Percentiles rank a stretch among this genome's conserved stretches.
Evolutionary conservation across 2,329 filamentous ascomycete genomes (phyloP).

Genomic region (Penicillium brasilianum): DNA sequence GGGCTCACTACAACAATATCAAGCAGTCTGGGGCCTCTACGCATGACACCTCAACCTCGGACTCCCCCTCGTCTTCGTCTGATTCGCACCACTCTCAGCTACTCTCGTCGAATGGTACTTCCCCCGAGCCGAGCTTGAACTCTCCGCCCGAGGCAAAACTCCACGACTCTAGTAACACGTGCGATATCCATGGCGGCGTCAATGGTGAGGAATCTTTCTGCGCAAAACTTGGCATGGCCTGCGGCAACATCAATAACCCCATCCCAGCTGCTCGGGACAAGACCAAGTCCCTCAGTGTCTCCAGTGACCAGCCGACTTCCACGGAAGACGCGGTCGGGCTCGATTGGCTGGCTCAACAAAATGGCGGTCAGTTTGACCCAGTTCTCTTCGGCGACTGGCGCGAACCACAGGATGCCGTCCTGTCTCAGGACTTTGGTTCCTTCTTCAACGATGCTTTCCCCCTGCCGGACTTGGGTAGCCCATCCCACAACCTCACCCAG

Average conservation of each 20-base stretch:
- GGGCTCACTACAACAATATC: conserved; percentile 26
- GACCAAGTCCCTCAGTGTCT: conserved; percentile 35
- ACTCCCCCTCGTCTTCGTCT: conserved; percentile 55
- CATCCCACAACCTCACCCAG: conserved; percentile 68
- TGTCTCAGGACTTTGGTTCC: conserved; percentile 73
- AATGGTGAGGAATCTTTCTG: conserved; percentile 54
- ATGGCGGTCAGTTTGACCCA: conserved; percentile 85
- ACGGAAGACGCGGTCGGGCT: conserved; percentile 36
- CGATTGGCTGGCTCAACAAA: conserved; percentile 79
- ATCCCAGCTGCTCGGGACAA: conserved; percentile 45
- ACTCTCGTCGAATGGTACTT: conserved; percentile 56
- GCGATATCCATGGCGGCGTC: conserved; percentile 34
- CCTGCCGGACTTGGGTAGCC: conserved; percentile 74
- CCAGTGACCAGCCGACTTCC: conserved; percentile 32
- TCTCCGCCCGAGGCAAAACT: conserved; percentile 48
- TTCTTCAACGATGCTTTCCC: conserved; percentile 80
- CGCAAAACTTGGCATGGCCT: conserved; percentile 51
- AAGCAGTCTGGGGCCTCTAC: conserved; percentile 25
- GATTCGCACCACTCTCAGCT: conserved; percentile 52
- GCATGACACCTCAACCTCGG: conserved; percentile 47
- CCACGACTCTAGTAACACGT: conserved; percentile 41
- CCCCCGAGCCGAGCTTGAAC: conserved; percentile 52
- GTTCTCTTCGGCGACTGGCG: conserved; percentile 91
- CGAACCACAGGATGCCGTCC: conserved; percentile 81
- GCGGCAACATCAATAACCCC: conserved; percentile 52